Evolutionary conservation across 164 flowering plant species (phyloP), one percentile per base, ranked within the genome.

Genomic region (Malania oleifera): DNA sequence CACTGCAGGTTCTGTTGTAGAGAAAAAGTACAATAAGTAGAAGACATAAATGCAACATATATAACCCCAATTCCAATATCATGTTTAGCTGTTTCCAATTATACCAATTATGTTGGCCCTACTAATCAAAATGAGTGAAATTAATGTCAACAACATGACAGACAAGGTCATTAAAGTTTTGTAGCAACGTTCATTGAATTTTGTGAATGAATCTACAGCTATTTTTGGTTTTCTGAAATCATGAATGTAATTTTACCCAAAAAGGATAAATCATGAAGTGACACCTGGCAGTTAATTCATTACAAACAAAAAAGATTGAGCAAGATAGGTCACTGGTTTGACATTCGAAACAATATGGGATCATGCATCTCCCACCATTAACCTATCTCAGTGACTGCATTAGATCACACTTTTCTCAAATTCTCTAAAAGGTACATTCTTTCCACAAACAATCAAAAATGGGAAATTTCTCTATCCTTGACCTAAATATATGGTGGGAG

Each of bases 1-100:
- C 95, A 83, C 31, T 91, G 98, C 77, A 88, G 52, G 67, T 91
- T 84, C 95, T 91, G 87, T 53, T 18, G 57, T 31, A 68, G 19
- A 29, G 43, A 44, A 63, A 34, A 48, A 37, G 13, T 50, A 39
- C 20, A 60, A 51, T 37, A 24, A 51, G 23, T 25, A 61, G 40
- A 22, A 23, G 38, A 54, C 39, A 63, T 52, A 34, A 53, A 51
- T 19, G 20, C 28, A 37, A 63, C 55, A 39, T 38, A 62, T 8
- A 22, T 37, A 34, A 56, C 25, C 54, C 43, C 18, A 53, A 19
- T 48, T 28, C 26, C 55, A 28, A 47, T 31, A 29, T 34, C 18
- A 26, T 29, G 52, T 51, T 25, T 20, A 28, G 12, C 27, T 31
- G 56, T 61, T 18, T 38, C 54, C n/a, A 25, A 40, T 23, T 23